Percentiles rank a stretch among this genome's conserved stretches.
Evolutionary conservation across 441 rosid species (phyloP).

Genomic region (Hura crepitans): DNA sequence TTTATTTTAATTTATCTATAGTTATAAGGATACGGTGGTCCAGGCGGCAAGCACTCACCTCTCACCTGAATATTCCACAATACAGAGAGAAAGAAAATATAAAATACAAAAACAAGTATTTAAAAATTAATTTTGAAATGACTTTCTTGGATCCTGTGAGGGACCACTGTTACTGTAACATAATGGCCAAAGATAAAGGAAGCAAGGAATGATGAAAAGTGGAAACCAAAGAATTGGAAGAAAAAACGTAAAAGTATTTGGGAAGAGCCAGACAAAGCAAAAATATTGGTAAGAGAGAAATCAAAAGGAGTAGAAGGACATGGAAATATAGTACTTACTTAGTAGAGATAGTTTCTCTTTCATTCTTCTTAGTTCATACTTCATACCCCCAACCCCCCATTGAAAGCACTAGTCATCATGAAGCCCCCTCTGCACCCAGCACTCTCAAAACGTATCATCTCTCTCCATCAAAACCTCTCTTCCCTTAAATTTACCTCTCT

Average conservation of each 20-base stretch:
- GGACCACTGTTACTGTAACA: conserved; percentile 27
- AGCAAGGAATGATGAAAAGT: conserved; percentile 45
- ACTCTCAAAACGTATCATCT: conserved; percentile 41
- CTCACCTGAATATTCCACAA: conserved; percentile 14
- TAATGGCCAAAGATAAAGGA: conserved; percentile 43
- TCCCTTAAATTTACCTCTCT: conserved; percentile 50
- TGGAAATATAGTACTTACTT: background rate
- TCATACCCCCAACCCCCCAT: too few species aligned
- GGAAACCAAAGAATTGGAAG: conserved; percentile 29
- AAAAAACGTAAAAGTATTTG: conserved; percentile 33
- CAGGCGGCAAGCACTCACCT: background rate
- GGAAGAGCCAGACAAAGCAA: conserved; percentile 30
- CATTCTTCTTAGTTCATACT: background rate
- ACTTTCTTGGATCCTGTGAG: conserved; percentile 76
- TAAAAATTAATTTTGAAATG: conserved; percentile 14
- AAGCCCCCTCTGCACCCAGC: conserved; percentile 50
- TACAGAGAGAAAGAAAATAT: background rate
- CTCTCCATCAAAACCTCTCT: conserved; percentile 41
- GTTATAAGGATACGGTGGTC: conserved; percentile 2
- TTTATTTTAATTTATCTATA: background rate
- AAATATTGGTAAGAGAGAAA: conserved; percentile 7
- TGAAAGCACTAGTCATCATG: conserved; percentile 43
- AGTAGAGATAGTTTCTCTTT: background rate
- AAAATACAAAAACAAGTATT: background rate
- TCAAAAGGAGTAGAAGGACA: background rate